Evolutionary conservation across 225 moss, liverwort and hornwort species (phyloP), one percentile per base, ranked within the genome.

Genomic region (Rhytidiadelphus loreus): DNA sequence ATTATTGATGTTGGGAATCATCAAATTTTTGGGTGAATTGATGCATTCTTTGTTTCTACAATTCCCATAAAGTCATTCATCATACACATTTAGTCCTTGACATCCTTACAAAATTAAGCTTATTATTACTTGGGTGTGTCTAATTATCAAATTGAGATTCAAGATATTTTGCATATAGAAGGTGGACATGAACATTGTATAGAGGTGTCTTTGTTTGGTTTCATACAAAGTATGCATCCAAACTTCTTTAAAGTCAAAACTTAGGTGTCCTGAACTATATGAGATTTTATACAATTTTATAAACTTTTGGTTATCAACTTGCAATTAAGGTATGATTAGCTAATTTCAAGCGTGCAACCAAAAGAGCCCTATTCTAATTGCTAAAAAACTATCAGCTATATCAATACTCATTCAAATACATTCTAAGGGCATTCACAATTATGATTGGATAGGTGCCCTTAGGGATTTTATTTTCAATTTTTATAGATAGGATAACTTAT

Each of bases 31-130:
- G 25, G 25, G 8, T 71, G 43, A 43, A 16, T 25, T 15, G 3
- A 43, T 43, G 16, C 26, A 71, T 71, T 41, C 3, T 26, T 8
- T 3, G 1, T 43, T 70, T 26, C 28, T 28, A 72, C 28, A 72
- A 72, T 72, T 71, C 1, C 1, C 1, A 25, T 4, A 15, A 43
- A 43, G 7, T 41, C 3, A 71, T 43, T 71, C 10, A 44, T 44
- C 2, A 0, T 0, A 26, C 0, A 16, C 28, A 43, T 3, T 28
- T 16, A 43, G 3, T 43, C 43, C 16, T 43, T 9, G 0, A 9
- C 3, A 0, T 26, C 9, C 3, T 71, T 28, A 71, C 1, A 43
- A 43, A 26, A 0, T 70, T 15, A 26, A 41, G 15, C 5, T 71
- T 43, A 26, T 26, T 70, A 25, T 71, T 14, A 43, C 2, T 71